phyloP scores from a whole-genome alignment of 441 rosid species.

The Macaranga tanarius region DNA sequence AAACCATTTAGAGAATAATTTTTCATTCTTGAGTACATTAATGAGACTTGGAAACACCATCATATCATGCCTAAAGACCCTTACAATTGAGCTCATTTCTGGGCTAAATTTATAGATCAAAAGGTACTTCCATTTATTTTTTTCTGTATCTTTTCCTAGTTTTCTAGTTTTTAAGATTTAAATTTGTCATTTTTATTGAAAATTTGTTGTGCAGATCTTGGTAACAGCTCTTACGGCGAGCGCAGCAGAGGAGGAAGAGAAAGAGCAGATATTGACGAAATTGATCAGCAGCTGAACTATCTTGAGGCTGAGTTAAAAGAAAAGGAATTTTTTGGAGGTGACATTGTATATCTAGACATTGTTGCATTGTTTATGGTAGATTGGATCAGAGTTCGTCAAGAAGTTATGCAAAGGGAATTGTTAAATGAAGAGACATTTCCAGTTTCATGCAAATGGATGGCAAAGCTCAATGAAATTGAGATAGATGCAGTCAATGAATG shows the following conservation, averaged over 20 bases:
- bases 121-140: neutral
- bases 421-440: slow-evolving; percentile 33
- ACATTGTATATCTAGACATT: slow-evolving; percentile 41
- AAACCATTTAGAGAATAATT: slow-evolving; percentile 15
- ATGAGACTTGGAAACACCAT: slow-evolving; percentile 13
- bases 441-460: slow-evolving; percentile 28
- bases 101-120: slow-evolving; percentile 15
- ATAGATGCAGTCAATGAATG: too few relatives aligned
- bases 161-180: too few relatives aligned
- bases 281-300: slow-evolving; percentile 3
- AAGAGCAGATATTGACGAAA: slow-evolving; percentile 3
- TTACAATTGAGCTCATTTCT: slow-evolving; percentile 1
- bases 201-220: slow-evolving; percentile 11
- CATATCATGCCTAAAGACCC: slow-evolving; percentile 13
- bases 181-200: neutral
- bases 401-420: slow-evolving; percentile 20
- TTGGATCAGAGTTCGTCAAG: slow-evolving; percentile 18
- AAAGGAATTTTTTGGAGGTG: slow-evolving; percentile 43
- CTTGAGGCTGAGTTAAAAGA: slow-evolving; percentile 44
- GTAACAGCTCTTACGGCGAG: neutral
- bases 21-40: slow-evolving; percentile 18
- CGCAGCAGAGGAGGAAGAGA: neutral
- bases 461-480: too few relatives aligned
- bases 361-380: neutral
- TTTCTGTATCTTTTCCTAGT: neutral